Evolutionary conservation across 768 basidiomycete genomes (phyloP).

Genomic region (Podaxis sp.): DNA sequence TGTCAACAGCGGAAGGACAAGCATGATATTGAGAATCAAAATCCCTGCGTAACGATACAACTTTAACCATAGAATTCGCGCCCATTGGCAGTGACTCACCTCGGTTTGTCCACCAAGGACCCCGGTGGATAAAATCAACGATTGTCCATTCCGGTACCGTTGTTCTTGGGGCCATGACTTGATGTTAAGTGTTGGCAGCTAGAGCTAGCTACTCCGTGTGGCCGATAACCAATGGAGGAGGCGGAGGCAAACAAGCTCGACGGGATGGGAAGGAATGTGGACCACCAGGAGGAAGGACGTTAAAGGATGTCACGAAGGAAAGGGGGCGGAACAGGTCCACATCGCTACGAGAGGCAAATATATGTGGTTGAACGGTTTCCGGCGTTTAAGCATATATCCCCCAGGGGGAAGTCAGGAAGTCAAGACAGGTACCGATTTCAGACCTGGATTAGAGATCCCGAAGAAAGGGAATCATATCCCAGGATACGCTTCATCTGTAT

Average conservation of each 20-base stretch:
- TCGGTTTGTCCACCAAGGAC: constrained; percentile 60
- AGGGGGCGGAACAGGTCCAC: background rate
- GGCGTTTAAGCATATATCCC: constrained; percentile 9
- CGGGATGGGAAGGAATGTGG: background rate
- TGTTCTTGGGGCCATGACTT: constrained; percentile 20
- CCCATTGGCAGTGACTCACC: constrained; percentile 32
- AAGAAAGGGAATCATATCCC: background rate
- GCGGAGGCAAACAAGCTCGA: background rate
- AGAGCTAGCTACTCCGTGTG: background rate
- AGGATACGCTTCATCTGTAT: background rate
- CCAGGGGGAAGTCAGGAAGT: background rate
- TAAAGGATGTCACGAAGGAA: background rate
- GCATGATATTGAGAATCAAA: constrained; percentile 53
- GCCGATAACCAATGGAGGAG: background rate
- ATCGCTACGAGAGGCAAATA: background rate
- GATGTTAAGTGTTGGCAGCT: constrained; percentile 7
- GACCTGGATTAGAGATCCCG: background rate
- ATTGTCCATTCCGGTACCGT: constrained; percentile 49
- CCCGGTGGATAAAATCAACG: constrained; percentile 56
- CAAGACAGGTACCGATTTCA: background rate
- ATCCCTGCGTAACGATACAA: constrained; percentile 39
- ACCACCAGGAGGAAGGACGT: background rate
- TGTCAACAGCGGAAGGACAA: constrained; percentile 63
- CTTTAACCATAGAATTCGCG: background rate
- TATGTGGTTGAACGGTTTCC: constrained; percentile 8